Conservation (phyloP, 139 green algal species). For the Tetradesmus obliquus region DNA sequence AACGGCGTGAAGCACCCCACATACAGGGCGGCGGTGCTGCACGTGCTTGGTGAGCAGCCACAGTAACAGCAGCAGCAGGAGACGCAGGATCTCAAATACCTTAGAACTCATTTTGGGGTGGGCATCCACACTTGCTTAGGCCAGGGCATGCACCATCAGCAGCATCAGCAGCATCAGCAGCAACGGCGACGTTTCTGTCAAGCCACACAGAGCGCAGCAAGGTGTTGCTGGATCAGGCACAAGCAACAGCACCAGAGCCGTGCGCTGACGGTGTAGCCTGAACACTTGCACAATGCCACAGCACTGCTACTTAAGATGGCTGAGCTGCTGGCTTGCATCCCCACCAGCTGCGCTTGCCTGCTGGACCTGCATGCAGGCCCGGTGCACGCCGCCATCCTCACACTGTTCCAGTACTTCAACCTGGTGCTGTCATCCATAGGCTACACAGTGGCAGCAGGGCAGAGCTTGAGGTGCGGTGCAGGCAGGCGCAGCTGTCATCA, state of each 20-base stretch:
- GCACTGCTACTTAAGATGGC: too few species aligned
- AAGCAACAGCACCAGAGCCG: too few species aligned
- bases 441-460: conserved; percentile 72
- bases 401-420: conserved; percentile 35
- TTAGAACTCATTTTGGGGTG: neutral
- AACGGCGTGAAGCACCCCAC: conserved; percentile 58
- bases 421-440: conserved; percentile 65
- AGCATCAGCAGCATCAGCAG: too few species aligned
- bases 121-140: neutral
- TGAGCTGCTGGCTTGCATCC: too few species aligned
- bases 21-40: conserved; percentile 63
- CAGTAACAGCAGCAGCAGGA: neutral
- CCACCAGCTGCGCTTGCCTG: neutral
- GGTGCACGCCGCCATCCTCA: conserved; percentile 39
- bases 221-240: too few species aligned
- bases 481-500: neutral
- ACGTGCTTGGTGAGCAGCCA: conserved; percentile 53
- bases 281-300: too few species aligned
- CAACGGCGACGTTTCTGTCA: too few species aligned
- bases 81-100: neutral
- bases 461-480: conserved; percentile 51
- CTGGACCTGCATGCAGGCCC: conserved; percentile 54
- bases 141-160: neutral
- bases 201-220: too few species aligned
- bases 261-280: neutral